These are phyloP conservation scores for Fragilariopsis cylindrus DNA, from an alignment of 108 stramenopile species.

Conservation along the genomic window DNA sequence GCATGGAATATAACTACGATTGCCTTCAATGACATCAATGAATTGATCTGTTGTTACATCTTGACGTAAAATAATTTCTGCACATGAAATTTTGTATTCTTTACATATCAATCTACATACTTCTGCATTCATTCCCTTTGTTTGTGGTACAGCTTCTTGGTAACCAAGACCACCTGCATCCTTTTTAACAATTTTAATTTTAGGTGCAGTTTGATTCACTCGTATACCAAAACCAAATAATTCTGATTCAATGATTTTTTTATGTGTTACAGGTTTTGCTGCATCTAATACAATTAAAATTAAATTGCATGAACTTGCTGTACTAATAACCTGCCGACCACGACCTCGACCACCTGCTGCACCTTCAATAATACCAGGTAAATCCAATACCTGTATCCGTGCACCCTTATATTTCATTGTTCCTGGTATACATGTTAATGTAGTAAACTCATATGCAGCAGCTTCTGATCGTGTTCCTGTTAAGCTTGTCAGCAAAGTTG, in stretches of 20 bases:
- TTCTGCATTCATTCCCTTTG: conserved; percentile 34
- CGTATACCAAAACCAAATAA: conserved; percentile 97
- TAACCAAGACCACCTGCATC: conserved; percentile 94
- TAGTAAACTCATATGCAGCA: conserved; percentile 99
- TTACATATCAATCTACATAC: conserved; percentile 36
- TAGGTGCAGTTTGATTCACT: conserved; percentile 94
- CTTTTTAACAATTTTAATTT: conserved; percentile 91
- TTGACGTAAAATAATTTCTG: conserved; percentile 90
- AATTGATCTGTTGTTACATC: conserved; percentile 94
- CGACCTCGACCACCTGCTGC: conserved; percentile 98
- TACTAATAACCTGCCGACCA: conserved; percentile 94
- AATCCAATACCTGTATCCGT: conserved; percentile 97
- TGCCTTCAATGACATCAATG: conserved; percentile 92
- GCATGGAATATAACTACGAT: conserved; percentile 87
- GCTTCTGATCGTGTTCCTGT: conserved; percentile 95
- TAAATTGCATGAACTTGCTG: conserved; percentile 96
- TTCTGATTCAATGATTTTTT: conserved; percentile 96
- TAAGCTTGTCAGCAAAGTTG: conserved; percentile 90
- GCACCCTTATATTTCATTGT: conserved; percentile 98
- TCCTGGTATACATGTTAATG: conserved; percentile 98
- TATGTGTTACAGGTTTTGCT: conserved; percentile 95
- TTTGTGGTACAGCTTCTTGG: conserved; percentile 89
- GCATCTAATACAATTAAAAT: conserved; percentile 95
- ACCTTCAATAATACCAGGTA: conserved; percentile 99
- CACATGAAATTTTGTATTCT: conserved; percentile 93